phyloP scores from a whole-genome alignment of 768 basidiomycete species.

The Tricholoma flavovirens region DNA sequence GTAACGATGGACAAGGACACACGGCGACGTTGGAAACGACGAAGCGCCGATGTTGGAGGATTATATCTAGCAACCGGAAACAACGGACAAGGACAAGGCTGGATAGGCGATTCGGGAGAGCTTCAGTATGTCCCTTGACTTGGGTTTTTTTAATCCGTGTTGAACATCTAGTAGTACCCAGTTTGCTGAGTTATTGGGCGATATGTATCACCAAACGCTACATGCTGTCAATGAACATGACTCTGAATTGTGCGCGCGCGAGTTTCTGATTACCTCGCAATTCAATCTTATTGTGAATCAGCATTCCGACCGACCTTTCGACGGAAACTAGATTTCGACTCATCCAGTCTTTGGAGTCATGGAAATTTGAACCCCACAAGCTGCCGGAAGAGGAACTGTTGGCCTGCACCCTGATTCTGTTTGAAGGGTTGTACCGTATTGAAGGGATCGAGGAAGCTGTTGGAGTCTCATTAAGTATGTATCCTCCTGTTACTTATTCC shows the following conservation, averaged over 20 bases:
- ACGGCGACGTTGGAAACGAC: slow-evolving; percentile 26
- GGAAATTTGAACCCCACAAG: slow-evolving; percentile 88
- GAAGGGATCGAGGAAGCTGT: slow-evolving; percentile 64
- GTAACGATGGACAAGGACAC: slow-evolving; percentile 7
- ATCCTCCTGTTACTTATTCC: slow-evolving; percentile 9
- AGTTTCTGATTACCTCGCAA: background rate
- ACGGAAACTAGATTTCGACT: slow-evolving; percentile 52
- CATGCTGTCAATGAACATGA: slow-evolving; percentile 60
- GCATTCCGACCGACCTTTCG: slow-evolving; percentile 43
- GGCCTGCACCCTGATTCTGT: slow-evolving; percentile 77
- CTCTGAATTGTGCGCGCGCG: slow-evolving; percentile 39
- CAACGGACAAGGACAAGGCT: slow-evolving; percentile 60
- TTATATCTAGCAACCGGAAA: slow-evolving; percentile 72
- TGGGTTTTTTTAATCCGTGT: background rate
- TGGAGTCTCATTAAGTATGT: slow-evolving; percentile 55
- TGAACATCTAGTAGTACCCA: slow-evolving; percentile 34
- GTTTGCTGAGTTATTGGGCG: slow-evolving; percentile 78
- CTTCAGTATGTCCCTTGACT: slow-evolving; percentile 40
- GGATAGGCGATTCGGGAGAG: slow-evolving; percentile 49
- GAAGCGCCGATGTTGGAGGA: slow-evolving; percentile 89
- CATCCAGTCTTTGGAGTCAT: slow-evolving; percentile 63
- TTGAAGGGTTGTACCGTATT: slow-evolving; percentile 78
- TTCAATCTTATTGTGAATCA: slow-evolving; percentile 14
- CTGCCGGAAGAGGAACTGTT: slow-evolving; percentile 79
- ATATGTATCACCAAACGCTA: slow-evolving; percentile 79